Conservation (phyloP, 768 basidiomycete species). For the Rhizopogon vinicolor region DNA sequence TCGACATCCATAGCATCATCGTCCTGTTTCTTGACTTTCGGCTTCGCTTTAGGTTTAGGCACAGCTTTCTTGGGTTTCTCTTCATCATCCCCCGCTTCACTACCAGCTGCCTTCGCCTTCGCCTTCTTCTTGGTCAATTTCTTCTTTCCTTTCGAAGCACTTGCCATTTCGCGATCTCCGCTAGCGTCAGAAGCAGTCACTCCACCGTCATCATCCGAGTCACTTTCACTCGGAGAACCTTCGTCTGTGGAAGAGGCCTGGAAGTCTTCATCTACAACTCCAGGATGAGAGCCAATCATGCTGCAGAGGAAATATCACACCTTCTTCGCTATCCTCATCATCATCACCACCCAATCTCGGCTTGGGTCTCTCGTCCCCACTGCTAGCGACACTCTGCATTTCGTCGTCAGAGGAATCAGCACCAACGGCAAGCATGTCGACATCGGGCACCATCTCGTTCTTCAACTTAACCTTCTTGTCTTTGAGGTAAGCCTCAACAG, state of each 20-base stretch:
- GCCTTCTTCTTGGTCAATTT: constrained; percentile 37
- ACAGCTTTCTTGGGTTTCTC: constrained; percentile 42
- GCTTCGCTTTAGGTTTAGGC: constrained; percentile 38
- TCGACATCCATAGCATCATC: constrained; percentile 47
- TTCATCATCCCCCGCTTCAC: constrained; percentile 32
- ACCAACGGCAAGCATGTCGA: constrained; percentile 64
- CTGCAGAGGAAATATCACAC: constrained; percentile 29
- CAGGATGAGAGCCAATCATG: constrained; percentile 3
- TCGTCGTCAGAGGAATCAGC: constrained; percentile 74
- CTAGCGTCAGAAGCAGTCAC: constrained; percentile 83
- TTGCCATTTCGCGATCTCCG: constrained; percentile 65
- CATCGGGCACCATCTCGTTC: constrained; percentile 93
- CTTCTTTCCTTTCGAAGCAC: constrained; percentile 30
- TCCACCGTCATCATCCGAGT: constrained; percentile 58
- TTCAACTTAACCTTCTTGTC: constrained; percentile 92
- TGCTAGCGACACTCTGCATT: constrained; percentile 77
- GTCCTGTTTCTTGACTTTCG: constrained; percentile 37
- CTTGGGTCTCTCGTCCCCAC: constrained; percentile 57
- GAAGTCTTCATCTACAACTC: constrained; percentile 79
- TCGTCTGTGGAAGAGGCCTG: constrained; percentile 76
- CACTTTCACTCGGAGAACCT: constrained; percentile 81
- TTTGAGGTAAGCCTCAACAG: constrained; percentile 78
- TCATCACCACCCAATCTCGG: constrained; percentile 47
- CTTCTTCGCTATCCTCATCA: constrained; percentile 77
- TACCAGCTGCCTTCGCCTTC: constrained; percentile 29